Base-by-base conservation (phyloP, 441 rosid genomes). In the Dalechampia spathulata region DNA sequence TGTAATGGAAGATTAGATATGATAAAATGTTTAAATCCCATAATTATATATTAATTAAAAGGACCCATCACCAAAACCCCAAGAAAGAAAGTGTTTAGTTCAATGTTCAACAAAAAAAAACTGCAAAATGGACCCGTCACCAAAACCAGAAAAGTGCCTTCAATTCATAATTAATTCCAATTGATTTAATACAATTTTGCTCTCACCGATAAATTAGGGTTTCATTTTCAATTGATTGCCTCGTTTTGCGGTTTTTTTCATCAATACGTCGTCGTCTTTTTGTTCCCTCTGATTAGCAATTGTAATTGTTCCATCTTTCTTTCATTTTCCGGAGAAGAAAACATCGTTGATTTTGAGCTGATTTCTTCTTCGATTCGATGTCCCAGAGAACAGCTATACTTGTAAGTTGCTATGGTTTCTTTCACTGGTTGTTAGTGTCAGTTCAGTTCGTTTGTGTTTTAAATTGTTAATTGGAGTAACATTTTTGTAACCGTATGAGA, bases 151-250 rank as follows among this genome's bases (percentile, higher is more conserved):
- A 30, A 4, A 30, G 36, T 30, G 6, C 36, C 9, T 30, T 30
- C 36, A 30, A 30, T 10, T 4, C 6, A 30, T 30, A 32, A 32
- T 32, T 32, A 6, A 1, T 32, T 40, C 16, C 44, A 40, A 40
- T 40, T 40, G 10, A 40, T 40, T 4, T n/a, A 16, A 41, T n/a
- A 16, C 5, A 2, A 3, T 48, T 5, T 48, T 20, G 16, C 25
- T 38, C 13, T 43, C 43, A 27, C 67, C 62, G 25, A 22, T 57
- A 64, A 52, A 30, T 61, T 72, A 72, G 76, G 76, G 70, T 65
- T 54, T 42, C 40, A 25, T 37, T 55, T 39, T 40, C 11, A 16
- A 41, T n/a, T 16, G 20, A 37, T 52, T 34, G 13, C 36, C 12
- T 34, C 19, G 6, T 41, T 19, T 17, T 19, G 10, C 19, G 4